phyloP scores from a whole-genome alignment of 257 asterid genomes.

The Craterostigma plantagineum region DNA sequence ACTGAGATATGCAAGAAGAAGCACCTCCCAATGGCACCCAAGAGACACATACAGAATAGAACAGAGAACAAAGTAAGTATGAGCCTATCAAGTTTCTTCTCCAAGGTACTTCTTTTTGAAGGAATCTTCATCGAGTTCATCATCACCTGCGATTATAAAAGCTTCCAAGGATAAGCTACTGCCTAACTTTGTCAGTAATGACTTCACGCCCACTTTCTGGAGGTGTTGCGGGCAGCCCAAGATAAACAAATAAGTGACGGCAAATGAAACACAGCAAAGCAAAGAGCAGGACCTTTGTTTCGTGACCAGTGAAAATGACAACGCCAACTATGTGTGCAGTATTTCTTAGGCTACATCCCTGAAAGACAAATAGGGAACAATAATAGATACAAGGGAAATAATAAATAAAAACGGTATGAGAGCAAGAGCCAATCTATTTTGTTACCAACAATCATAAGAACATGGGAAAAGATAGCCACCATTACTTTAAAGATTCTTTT shows the following conservation, averaged over 20 bases:
- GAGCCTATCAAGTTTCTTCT: conserved; percentile 96
- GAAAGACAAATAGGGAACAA: conserved; percentile 12
- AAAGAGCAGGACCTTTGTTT: conserved; percentile 59
- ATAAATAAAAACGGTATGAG: too few species aligned
- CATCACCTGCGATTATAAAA: conserved; percentile 57
- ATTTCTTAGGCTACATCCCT: conserved; percentile 96
- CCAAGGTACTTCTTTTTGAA: conserved; percentile 93
- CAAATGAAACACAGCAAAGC: background rate
- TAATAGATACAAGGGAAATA: conserved; percentile 4
- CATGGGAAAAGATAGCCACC: too few species aligned
- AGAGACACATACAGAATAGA: conserved; percentile 88
- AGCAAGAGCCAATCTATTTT: too few species aligned
- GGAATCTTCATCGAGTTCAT: conserved; percentile 99
- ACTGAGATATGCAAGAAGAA: too few species aligned
- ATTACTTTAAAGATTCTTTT: too few species aligned
- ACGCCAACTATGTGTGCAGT: conserved; percentile 76
- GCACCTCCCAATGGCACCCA: conserved; percentile 98
- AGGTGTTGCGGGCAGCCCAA: too few species aligned
- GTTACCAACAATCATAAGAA: too few species aligned
- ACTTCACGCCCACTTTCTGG: too few species aligned
- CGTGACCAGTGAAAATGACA: conserved; percentile 91
- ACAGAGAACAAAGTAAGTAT: conserved; percentile 63
- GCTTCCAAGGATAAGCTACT: too few species aligned
- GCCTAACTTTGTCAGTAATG: too few species aligned
- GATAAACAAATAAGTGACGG: too few species aligned